Conservation (phyloP, 2,329 filamentous ascomycete genomes). For the Ceratocystiopsis brevicomis region DNA sequence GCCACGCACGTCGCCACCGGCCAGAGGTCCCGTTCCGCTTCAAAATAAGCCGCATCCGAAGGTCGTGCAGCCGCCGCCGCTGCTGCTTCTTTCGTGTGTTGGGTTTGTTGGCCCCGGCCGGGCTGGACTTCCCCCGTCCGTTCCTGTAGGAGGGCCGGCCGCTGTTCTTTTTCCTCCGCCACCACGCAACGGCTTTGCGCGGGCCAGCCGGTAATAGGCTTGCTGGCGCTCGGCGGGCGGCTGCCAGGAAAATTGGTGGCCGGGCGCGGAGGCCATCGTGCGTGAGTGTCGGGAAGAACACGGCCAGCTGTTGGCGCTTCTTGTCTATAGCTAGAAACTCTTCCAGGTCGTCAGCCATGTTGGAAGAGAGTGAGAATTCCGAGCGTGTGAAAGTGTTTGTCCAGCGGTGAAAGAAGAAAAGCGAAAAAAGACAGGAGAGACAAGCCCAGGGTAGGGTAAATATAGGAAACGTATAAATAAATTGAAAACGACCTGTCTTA, state of each 20-base stretch:
- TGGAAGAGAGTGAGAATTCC: neutral
- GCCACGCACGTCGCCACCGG: slow-evolving; percentile 1
- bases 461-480: neutral
- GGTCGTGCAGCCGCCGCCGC: neutral
- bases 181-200: neutral
- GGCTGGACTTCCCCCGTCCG: too few species aligned
- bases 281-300: neutral
- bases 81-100: neutral
- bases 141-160: too few species aligned
- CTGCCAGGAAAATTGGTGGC: too few species aligned
- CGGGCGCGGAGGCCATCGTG: too few species aligned
- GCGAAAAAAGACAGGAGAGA: too few species aligned
- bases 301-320: neutral
- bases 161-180: neutral
- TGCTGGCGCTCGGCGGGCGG: too few species aligned
- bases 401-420: neutral
- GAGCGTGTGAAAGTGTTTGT: neutral
- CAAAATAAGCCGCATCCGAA: neutral
- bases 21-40: neutral
- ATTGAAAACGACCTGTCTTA: too few species aligned
- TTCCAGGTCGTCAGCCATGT: neutral
- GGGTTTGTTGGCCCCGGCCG: neutral
- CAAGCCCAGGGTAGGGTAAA: neutral
- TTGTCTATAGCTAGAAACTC: neutral
- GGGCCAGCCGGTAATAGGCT: too few species aligned